phyloP scores from a whole-genome alignment of 441 rosid genomes.

The Mallotus repandus region DNA sequence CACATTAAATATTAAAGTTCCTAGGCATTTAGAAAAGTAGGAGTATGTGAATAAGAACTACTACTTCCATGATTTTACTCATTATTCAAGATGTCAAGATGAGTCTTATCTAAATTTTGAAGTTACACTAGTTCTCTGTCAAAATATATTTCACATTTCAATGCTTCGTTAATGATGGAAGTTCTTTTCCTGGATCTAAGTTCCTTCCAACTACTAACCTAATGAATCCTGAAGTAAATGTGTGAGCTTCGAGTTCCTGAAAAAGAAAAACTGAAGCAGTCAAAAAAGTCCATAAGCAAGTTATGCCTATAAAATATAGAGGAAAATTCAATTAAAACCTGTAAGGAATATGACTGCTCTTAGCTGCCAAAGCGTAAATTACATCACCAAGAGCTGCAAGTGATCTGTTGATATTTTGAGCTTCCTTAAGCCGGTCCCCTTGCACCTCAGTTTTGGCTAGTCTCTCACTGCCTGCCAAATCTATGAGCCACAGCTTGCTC shows the following conservation, averaged over 20 bases:
- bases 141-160: no score
- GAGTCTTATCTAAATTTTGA: no score
- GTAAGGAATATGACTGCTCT: conserved; percentile 80
- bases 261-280: neutral
- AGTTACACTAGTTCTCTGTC: no score
- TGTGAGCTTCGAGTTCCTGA: conserved; percentile 84
- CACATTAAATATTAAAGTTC: neutral
- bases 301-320: neutral
- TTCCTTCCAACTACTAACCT: conserved; percentile 39
- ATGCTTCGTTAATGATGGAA: no score
- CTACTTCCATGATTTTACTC: neutral
- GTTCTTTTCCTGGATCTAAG: neutral
- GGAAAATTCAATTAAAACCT: conserved; percentile 39
- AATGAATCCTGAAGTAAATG: conserved; percentile 85
- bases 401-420: conserved; percentile 73
- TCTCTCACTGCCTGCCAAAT: conserved; percentile 90
- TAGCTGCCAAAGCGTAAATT: conserved; percentile 67
- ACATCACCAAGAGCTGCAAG: conserved; percentile 88
- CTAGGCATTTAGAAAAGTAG: neutral
- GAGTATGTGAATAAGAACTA: neutral
- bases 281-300: conserved; percentile 4
- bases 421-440: conserved; percentile 86
- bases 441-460: conserved; percentile 79
- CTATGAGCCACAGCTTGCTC: conserved; percentile 92
- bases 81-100: no score